Evolutionary conservation across 2,329 filamentous ascomycete species (phyloP), one percentile per base, ranked within the genome.

Genomic region (Fusarium verticillioides): DNA sequence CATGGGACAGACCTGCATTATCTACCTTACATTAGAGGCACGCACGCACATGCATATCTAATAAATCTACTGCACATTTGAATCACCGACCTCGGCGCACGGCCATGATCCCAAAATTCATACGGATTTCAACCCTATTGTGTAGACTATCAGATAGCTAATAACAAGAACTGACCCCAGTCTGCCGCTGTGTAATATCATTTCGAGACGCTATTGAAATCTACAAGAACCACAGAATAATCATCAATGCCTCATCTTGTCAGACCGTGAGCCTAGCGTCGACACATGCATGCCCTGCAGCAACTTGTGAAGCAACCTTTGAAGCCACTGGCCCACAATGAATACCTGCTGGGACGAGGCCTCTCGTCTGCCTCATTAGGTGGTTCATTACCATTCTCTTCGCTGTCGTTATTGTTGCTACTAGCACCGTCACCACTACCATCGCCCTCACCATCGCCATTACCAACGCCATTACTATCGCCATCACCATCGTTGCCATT

Each of bases 141-240:
- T 13, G 21, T 30, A 32, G 30, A 32, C 30, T 32, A 66, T 49
- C 49, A 66, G 15, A 37, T 66, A 43, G 26, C 34, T 44, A 26
- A 26, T 43, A 26, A 43, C 19, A 37, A 66, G n/a, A 44, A 44
- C 34, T 66, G 18, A 39, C 43, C 58, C 32, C 30, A 23, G n/a
- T 50, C 16, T 59, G 66, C 43, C 63, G 63, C 50, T 60, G n/a
- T 40, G 32, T 28, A 40, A 54, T n/a, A 28, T 40, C 34, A 40
- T 54, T 40, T 54, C 34, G 50, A 40, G 9, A 7, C 50, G 50
- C 50, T 54, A 39, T 30, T 18, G 13, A 37, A 28, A 28, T 21
- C 32, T 37, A 11, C 23, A 26, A 53, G 23, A 28, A 16, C 34
- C 34, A n/a, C 30, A 7, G 19, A 7, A 40, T 30, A 39, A 54